Evolutionary conservation across 208 protist genomes (phyloP).

Genomic region (Leishmania major): DNA sequence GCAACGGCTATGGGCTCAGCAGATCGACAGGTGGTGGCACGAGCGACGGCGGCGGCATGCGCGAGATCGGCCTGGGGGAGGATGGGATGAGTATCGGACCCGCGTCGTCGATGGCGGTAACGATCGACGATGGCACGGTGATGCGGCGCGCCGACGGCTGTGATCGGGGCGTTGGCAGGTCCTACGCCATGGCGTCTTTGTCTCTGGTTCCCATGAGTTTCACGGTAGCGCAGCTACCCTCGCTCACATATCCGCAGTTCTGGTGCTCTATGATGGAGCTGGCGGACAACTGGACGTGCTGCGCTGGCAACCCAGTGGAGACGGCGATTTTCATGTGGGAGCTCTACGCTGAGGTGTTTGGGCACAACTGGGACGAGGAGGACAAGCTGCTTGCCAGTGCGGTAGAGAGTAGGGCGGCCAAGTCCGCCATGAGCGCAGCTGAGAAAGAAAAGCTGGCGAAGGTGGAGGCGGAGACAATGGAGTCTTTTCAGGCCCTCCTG

Average conservation of each 20-base stretch:
- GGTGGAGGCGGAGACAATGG: constrained; percentile 35
- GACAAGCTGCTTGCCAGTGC: constrained; percentile 47
- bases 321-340: constrained; percentile 76
- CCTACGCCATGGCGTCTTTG: neutral
- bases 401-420: constrained; percentile 33
- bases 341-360: constrained; percentile 86
- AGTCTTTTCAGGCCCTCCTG: constrained; percentile 54
- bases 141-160: neutral
- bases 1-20: constrained; percentile 22
- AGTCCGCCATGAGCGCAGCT: constrained; percentile 17
- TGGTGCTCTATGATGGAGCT: constrained; percentile 87
- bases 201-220: constrained; percentile 21
- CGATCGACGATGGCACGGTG: neutral
- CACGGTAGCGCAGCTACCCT: constrained; percentile 51
- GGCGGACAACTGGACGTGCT: constrained; percentile 88
- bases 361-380: constrained; percentile 75
- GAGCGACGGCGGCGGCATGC: neutral
- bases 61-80: neutral
- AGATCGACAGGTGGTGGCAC: neutral
- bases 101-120: neutral
- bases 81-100: constrained; percentile 14
- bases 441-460: constrained; percentile 18
- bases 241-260: constrained; percentile 80
- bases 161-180: neutral
- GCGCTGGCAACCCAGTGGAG: constrained; percentile 61